Conservation (phyloP, 2,329 filamentous ascomycete species). For the Trichoderma afroharzianum region DNA sequence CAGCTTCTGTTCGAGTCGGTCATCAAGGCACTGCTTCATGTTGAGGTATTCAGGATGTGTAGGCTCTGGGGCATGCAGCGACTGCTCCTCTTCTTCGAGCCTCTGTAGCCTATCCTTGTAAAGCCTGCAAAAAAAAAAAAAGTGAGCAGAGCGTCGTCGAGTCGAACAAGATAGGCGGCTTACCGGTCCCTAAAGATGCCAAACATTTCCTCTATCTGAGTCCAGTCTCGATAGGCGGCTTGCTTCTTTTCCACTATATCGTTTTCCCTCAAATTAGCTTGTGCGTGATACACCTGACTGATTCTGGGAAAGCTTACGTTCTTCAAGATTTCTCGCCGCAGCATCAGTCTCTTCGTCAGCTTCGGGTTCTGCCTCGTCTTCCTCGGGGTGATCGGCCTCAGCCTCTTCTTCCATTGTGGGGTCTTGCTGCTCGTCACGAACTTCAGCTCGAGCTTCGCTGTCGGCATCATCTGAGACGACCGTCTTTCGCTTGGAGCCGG, state of each 20-base stretch:
- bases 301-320: conserved; percentile 44
- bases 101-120: conserved; percentile 85
- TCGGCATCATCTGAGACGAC: conserved; percentile 25
- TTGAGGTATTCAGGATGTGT: conserved; percentile 89
- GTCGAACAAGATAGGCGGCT: conserved; percentile 25
- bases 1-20: conserved; percentile 75
- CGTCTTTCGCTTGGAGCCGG: conserved; percentile 38
- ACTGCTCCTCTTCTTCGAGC: conserved; percentile 67
- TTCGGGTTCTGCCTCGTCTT: conserved; percentile 50
- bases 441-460: conserved; percentile 32
- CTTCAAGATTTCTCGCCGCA: conserved; percentile 60
- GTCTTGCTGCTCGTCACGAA: conserved; percentile 32
- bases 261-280: conserved; percentile 23
- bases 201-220: conserved; percentile 84
- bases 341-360: conserved; percentile 58
- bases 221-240: conserved; percentile 73
- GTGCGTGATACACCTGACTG: neutral
- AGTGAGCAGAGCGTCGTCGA: conserved; percentile 23
- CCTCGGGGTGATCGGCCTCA: conserved; percentile 50
- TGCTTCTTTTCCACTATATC: conserved; percentile 69
- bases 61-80: conserved; percentile 56
- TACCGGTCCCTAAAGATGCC: conserved; percentile 77
- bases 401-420: conserved; percentile 39
- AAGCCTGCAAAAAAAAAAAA: conserved; percentile 50
- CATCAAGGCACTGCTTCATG: conserved; percentile 83